Evolutionary conservation across 768 basidiomycete genomes (phyloP), one percentile per base, ranked within the genome.

Genomic region (Termitomyces sp.): DNA sequence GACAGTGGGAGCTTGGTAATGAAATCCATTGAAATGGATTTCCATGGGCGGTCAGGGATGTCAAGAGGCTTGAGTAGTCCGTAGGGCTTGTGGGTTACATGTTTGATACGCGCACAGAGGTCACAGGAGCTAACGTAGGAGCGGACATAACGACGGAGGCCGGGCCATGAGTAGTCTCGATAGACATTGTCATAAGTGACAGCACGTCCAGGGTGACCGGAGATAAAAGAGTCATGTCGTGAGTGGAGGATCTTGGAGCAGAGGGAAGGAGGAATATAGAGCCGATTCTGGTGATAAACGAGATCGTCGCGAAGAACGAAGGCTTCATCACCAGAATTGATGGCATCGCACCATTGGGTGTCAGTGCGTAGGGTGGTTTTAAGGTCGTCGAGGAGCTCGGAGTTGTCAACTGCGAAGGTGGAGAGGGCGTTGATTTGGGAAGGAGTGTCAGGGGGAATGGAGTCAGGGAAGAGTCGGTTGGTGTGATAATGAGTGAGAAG

Each of bases 141-240:
- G 5, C 64, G 62, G 13, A 72, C 45, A 39, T 64, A 64, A 24
- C 57, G 60, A 36, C 55, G 48, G 33, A 74, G 58, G 1, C 67
- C 65, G 4, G 69, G 79, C 79, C 79, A 82, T 2, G 67, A 76
- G 61, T 74, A 82, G 42, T 79, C 66, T 5, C 71, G 65, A 0
- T 40, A 44, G 4, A 82, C 59, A 2, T 72, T 56, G 40, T 52
- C 50, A 32, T 40, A 52, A 0, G 79, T 81, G 16, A 65, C 65
- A 2, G 56, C 61, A 13, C 62, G 67, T 3, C 81, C 79, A 7
- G 70, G 75, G 52, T 82, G 81, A 13, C 81, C 79, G 30, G 70
- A 69, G 24, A 71, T 49, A 2, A 68, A 62, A 22, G 62, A 54
- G 55, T 82, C 75, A 61, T 82, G 80, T 20, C 62, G 64, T 2